phyloP scores from a whole-genome alignment of 2,329 filamentous ascomycete species.

The Exophiala aquamarina region DNA sequence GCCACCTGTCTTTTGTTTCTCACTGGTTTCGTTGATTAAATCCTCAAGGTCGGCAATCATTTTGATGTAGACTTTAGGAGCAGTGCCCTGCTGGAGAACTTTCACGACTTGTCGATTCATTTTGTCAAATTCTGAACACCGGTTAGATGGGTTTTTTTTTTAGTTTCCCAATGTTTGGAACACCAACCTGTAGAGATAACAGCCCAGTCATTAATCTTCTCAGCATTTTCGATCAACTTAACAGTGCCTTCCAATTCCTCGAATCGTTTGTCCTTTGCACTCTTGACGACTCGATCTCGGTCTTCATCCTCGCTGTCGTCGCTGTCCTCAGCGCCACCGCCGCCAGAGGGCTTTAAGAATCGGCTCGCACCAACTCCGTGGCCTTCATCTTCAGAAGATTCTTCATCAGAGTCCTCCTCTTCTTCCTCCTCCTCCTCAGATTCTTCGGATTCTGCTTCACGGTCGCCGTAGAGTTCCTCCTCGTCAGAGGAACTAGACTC shows the following conservation, averaged over 20 bases:
- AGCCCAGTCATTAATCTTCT: constrained; percentile 98
- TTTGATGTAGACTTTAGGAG: constrained; percentile 90
- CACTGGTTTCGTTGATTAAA: constrained; percentile 86
- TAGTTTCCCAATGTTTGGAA: not conserved
- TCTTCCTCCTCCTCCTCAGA: constrained; percentile 56
- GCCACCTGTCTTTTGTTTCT: constrained; percentile 91
- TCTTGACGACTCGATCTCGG: constrained; percentile 83
- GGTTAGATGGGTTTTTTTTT: constrained; percentile 3
- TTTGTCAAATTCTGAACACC: constrained; percentile 79
- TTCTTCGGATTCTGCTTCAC: constrained; percentile 54
- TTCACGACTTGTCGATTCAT: constrained; percentile 83
- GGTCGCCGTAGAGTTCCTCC: constrained; percentile 88
- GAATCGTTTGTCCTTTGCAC: constrained; percentile 94
- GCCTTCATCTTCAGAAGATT: constrained; percentile 52
- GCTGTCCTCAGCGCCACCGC: constrained; percentile 68
- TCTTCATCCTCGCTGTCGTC: constrained; percentile 86
- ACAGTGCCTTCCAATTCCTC: constrained; percentile 92
- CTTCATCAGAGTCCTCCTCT: constrained; percentile 59
- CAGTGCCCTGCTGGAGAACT: constrained; percentile 72
- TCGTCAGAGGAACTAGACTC: constrained; percentile 92
- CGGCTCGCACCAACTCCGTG: constrained; percentile 70
- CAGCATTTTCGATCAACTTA: constrained; percentile 88
- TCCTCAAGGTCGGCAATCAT: constrained; percentile 92
- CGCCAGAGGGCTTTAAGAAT: constrained; percentile 67
- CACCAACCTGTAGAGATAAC: constrained; percentile 80